Base-by-base conservation (phyloP, 2,329 filamentous ascomycete species). In the Curvularia spicifera region DNA sequence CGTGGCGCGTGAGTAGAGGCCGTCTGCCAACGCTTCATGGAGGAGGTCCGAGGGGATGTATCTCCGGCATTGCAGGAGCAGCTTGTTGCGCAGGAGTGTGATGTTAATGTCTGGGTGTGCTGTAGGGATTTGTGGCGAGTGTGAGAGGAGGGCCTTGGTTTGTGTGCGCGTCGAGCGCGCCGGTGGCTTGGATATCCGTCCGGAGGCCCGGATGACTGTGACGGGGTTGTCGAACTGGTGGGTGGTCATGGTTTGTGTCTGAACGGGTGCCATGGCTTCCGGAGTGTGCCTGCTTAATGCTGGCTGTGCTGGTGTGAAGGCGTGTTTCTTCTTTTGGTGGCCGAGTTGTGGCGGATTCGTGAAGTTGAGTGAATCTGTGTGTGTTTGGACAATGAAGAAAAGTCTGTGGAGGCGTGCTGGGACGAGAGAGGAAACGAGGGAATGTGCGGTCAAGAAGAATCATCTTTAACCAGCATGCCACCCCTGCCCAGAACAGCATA, bases 41-140 rank as follows among this genome's bases (percentile, higher is more conserved):
- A 70, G 61, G 0, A 69, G 56, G 3, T 52, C 26, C 5, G 57
- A 58, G 4, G 65, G 56, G 12, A 68, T 53, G 57, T 68, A 70
- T 40, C 58, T 53, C 6, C 68, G 68, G 56, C 66, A 70, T 35
- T 65, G 63, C 31, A 70, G 64, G 22, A 70, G 63, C 10, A 70
- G 59, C 37, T 70, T 70, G 64, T 69, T 68, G 52, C 68, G 68
- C 49, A 70, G 67, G 5, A 69, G 59, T 9, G 65, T 61, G 37
- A 70, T 56, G 61, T 68, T 65, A 56, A 70, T 69, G 61, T 69
- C 66, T 45, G 68, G 65, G 51, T 69, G 67, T 31, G 61, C 61
- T 0, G 66, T 64, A 26, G 61, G 63, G 15, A 70, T 56, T 53
- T 68, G 66, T 35, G 68, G 65, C n/a, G 61, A 60, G 57, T 69